Percentiles rank a stretch among this genome's conserved stretches.
These are phyloP conservation scores for Russula earlei DNA, from an alignment of 768 basidiomycete species.

Conservation along the genomic window DNA sequence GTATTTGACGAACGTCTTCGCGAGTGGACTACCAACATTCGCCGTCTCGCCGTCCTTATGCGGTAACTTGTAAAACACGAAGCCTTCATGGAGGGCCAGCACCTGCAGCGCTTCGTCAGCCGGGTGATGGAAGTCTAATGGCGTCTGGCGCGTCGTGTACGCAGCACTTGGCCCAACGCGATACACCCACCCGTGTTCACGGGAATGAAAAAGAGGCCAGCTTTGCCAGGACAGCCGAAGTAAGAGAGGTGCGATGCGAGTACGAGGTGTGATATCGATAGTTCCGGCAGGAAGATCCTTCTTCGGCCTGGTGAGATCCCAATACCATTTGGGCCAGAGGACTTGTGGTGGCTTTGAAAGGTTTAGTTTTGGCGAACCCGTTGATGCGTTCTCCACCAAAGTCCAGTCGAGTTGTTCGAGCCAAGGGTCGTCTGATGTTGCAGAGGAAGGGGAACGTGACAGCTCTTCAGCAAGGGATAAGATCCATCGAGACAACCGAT, in stretches of 20 bases:
- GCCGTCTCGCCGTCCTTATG: conserved; percentile 93
- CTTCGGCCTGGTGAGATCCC: conserved; percentile 74
- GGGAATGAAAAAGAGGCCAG: conserved; percentile 76
- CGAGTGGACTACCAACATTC: conserved; percentile 90
- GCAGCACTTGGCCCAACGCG: conserved; percentile 47
- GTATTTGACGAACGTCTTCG: conserved; percentile 82
- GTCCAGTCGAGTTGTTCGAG: conserved; percentile 64
- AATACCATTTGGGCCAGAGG: conserved; percentile 96
- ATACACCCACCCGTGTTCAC: conserved; percentile 87
- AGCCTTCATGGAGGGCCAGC: conserved; percentile 38
- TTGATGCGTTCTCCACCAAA: conserved; percentile 18
- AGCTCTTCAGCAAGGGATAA: conserved; percentile 34
- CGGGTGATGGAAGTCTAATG: conserved; percentile 51
- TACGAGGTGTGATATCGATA: conserved; percentile 79
- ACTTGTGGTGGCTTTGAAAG: conserved; percentile 33
- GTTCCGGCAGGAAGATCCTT: conserved; percentile 57
- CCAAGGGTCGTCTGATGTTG: conserved; percentile 40
- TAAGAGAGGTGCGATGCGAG: conserved; percentile 73
- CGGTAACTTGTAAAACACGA: conserved; percentile 82
- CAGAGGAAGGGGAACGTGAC: conserved; percentile 17
- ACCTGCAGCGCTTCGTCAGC: conserved; percentile 53
- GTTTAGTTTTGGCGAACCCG: conserved; percentile 6
- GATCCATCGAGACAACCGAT: conserved; percentile 30
- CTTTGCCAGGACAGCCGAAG: conserved; percentile 82
- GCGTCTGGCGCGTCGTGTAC: conserved; percentile 36